These are phyloP conservation scores for Mycothermus thermophilus DNA, from an alignment of 495 filamentous ascomycete genomes.

Conservation along the genomic window DNA sequence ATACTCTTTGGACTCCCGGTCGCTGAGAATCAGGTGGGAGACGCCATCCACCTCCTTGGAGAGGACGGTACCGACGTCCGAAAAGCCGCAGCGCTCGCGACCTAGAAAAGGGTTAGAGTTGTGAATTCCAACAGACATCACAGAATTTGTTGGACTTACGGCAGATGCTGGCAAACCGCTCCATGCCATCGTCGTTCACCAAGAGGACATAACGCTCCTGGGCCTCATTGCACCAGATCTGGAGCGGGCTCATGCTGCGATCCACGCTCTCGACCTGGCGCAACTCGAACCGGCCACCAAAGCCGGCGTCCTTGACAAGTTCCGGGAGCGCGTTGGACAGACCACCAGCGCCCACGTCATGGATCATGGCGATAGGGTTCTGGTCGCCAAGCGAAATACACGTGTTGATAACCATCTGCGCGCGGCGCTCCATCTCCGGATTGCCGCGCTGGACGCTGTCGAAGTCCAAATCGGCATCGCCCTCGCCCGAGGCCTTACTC, in stretches of 20 bases:
- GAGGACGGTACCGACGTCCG: conserved; percentile 70
- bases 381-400: conserved; percentile 69
- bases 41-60: conserved; percentile 47
- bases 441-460: conserved; percentile 91
- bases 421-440: conserved; percentile 85
- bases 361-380: conserved; percentile 89
- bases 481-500: conserved; percentile 77
- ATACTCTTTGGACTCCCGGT: conserved; percentile 64
- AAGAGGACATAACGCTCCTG: conserved; percentile 90
- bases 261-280: conserved; percentile 85
- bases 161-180: conserved; percentile 72
- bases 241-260: conserved; percentile 77
- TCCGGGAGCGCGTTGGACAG: conserved; percentile 81
- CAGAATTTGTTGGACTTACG: no score
- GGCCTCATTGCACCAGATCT: conserved; percentile 96
- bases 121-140: no score
- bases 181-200: conserved; percentile 62
- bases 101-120: conserved; percentile 15
- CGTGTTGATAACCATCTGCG: conserved; percentile 92
- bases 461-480: conserved; percentile 82
- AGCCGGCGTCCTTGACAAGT: conserved; percentile 77
- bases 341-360: conserved; percentile 92
- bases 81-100: conserved; percentile 86
- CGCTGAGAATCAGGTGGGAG: conserved; percentile 62
- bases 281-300: conserved; percentile 81